Evolutionary conservation across 345 rosid species (phyloP).

Genomic region (Salix exigua): DNA sequence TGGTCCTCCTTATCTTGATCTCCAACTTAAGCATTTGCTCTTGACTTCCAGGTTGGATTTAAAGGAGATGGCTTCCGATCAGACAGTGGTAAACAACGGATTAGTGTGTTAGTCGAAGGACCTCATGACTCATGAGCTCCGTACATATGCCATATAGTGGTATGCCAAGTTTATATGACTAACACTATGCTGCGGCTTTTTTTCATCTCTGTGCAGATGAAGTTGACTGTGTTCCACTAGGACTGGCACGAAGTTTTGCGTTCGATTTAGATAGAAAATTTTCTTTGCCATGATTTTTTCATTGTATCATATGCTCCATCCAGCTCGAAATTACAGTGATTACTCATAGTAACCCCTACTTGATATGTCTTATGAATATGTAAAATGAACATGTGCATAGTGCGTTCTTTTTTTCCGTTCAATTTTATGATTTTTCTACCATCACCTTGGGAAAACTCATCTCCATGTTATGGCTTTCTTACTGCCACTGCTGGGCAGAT

Average conservation of each 20-base stretch:
- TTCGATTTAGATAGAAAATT: neutral
- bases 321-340: neutral
- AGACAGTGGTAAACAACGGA: slow-evolving; percentile 25
- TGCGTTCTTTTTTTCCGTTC: neutral
- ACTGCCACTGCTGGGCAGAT: neutral
- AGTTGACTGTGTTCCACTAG: neutral
- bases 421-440: neutral
- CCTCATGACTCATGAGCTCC: slow-evolving; percentile 18
- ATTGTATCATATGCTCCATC: slow-evolving; percentile 7
- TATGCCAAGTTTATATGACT: neutral
- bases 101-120: slow-evolving; percentile 16
- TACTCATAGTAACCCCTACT: neutral
- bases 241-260: neutral
- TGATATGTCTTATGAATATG: slow-evolving; percentile 3
- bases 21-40: slow-evolving; percentile 18
- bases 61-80: slow-evolving; percentile 80
- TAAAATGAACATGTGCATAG: neutral
- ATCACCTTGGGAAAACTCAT: neutral
- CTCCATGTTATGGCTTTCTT: neutral
- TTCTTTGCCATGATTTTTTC: neutral
- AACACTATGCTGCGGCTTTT: neutral
- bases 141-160: neutral
- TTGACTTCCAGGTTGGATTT: slow-evolving; percentile 67
- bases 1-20: neutral
- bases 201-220: neutral